These are phyloP conservation scores for Sphagnum fallax DNA, from an alignment of 228 moss, liverwort and hornwort species.

Conservation along the genomic window DNA sequence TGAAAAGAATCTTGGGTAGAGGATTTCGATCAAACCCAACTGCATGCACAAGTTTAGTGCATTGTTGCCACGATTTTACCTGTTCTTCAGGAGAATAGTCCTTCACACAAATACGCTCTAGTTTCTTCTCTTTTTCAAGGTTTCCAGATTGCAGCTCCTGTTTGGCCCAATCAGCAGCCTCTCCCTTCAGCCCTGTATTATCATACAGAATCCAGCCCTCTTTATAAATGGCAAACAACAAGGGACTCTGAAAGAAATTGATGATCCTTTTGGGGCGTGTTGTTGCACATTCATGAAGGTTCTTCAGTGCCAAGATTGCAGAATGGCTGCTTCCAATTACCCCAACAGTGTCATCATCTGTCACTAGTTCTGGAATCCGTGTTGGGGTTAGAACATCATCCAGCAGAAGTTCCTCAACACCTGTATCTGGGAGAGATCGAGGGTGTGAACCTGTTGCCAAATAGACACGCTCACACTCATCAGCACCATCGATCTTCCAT, in stretches of 20 bases:
- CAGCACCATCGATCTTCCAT: conserved; percentile 38
- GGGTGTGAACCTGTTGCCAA: conserved; percentile 41
- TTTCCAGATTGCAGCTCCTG: conserved; percentile 35
- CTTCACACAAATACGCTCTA: conserved; percentile 33
- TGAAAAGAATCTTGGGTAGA: conserved; percentile 34
- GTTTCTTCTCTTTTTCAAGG: conserved; percentile 13
- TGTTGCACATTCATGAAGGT: conserved; percentile 22
- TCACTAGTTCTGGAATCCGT: conserved; percentile 8
- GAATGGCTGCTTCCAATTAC: conserved; percentile 61
- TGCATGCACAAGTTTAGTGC: conserved; percentile 49
- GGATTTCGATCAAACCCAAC: conserved; percentile 37
- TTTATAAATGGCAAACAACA: conserved; percentile 43
- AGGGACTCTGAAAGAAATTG: conserved; percentile 47
- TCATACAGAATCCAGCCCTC: conserved; percentile 54
- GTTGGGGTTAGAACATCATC: conserved; percentile 41
- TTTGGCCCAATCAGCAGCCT: conserved; percentile 50
- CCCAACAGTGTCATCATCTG: conserved; percentile 27
- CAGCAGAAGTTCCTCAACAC: conserved; percentile 20
- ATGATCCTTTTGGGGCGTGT: conserved; percentile 26
- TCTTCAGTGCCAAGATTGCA: conserved; percentile 49
- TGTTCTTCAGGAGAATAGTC: conserved; percentile 28
- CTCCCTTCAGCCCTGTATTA: conserved; percentile 59
- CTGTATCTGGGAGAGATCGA: not conserved
- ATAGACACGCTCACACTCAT: conserved; percentile 30
- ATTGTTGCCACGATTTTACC: conserved; percentile 29